phyloP scores from a whole-genome alignment of 208 protist genomes.

The Leishmania mexicana region DNA sequence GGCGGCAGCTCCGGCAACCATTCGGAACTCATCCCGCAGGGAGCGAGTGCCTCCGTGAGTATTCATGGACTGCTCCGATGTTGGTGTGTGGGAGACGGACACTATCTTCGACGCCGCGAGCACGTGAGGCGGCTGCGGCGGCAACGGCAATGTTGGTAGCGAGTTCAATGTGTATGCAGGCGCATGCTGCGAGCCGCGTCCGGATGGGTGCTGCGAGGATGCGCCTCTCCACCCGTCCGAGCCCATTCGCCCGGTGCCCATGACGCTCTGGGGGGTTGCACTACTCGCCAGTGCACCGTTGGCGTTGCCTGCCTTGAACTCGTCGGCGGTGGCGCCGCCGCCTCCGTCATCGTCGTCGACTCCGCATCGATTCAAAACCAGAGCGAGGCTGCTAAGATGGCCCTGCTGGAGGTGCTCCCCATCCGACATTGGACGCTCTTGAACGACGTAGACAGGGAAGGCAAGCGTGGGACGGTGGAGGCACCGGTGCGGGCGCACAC shows the following conservation, averaged over 20 bases:
- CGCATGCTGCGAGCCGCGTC: no score
- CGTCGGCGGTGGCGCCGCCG: background rate
- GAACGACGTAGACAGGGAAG: background rate
- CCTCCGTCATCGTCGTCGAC: background rate
- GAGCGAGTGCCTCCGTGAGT: background rate
- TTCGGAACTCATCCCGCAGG: background rate
- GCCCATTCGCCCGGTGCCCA: background rate
- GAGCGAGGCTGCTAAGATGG: background rate
- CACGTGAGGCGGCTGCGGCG: background rate
- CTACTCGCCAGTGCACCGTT: no score
- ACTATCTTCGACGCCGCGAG: background rate
- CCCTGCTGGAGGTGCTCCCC: background rate
- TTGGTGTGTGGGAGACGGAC: background rate
- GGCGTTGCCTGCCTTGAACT: background rate
- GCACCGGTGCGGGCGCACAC: background rate
- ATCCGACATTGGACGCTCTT: background rate
- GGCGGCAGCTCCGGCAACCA: background rate
- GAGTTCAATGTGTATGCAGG: background rate
- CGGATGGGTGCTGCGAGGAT: background rate
- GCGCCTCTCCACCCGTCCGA: background rate
- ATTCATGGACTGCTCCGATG: background rate
- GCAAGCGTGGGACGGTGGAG: background rate
- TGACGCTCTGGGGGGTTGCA: background rate
- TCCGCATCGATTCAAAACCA: background rate
- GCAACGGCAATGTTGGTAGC: background rate